Evolutionary conservation across 1,284 basidiomycete species (phyloP).

Genomic region (Ceratobasidium sp.): DNA sequence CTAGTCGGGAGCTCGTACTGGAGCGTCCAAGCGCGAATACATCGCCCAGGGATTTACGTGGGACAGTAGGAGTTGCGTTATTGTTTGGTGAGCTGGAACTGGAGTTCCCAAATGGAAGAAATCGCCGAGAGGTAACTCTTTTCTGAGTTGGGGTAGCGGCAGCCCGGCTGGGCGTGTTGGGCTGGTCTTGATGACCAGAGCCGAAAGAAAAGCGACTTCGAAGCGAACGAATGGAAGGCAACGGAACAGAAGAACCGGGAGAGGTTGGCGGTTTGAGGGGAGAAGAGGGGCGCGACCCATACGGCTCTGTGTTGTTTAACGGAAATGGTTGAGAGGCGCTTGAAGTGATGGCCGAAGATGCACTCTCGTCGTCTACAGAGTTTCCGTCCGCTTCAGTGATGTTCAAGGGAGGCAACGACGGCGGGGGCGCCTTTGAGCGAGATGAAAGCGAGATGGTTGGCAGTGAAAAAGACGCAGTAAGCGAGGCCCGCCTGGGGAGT

Average conservation of each 20-base stretch:
- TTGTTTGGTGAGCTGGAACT: not conserved
- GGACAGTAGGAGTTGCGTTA: not conserved
- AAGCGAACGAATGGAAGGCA: constrained; percentile 40
- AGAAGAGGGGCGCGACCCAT: not conserved
- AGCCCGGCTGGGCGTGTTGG: not conserved
- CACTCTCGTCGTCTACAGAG: not conserved
- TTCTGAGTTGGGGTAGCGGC: constrained; percentile 9
- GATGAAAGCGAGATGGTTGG: constrained; percentile 29
- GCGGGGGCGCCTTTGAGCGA: constrained; percentile 17
- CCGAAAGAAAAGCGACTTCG: constrained; percentile 31
- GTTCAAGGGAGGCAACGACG: constrained; percentile 23
- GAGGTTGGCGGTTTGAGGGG: constrained; percentile 22
- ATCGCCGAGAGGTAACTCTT: constrained; percentile 22
- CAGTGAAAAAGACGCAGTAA: constrained; percentile 31
- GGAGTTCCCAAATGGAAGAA: constrained; percentile 37
- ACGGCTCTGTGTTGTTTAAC: not conserved
- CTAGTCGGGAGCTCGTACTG: constrained; percentile 19
- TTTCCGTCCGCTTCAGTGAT: not conserved
- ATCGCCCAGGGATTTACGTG: constrained; percentile 33
- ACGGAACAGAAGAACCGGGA: constrained; percentile 25
- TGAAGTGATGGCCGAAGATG: constrained; percentile 8
- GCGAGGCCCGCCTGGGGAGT: constrained; percentile 11
- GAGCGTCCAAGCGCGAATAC: constrained; percentile 22
- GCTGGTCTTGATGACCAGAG: not conserved
- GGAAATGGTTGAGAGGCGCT: constrained; percentile 14